phyloP scores from a whole-genome alignment of 2,329 filamentous ascomycete species.

The Arthrobotrys pseudoclavata region DNA sequence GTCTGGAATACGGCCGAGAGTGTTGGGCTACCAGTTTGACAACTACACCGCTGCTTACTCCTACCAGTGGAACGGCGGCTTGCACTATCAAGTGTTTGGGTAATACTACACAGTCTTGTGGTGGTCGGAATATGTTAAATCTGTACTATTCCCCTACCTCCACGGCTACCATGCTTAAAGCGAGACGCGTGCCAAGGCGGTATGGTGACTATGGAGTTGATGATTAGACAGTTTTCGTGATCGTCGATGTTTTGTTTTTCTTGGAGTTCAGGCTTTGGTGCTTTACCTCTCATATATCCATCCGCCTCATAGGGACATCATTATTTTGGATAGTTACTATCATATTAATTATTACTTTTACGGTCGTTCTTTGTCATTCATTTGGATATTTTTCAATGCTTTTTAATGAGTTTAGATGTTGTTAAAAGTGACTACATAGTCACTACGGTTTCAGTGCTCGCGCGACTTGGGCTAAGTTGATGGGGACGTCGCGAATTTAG shows the following conservation, averaged over 20 bases:
- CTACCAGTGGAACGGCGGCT: slow-evolving; percentile 64
- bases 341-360: slow-evolving; percentile 1
- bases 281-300: neutral
- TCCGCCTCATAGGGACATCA: neutral
- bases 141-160: slow-evolving; percentile 62
- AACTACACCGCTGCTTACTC: slow-evolving; percentile 61
- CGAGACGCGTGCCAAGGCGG: slow-evolving; percentile 22
- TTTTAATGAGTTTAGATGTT: slow-evolving; percentile 11
- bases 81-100: slow-evolving; percentile 65
- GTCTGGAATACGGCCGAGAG: slow-evolving; percentile 64
- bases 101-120: slow-evolving; percentile 64
- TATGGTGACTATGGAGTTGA: slow-evolving; percentile 40
- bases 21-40: slow-evolving; percentile 62
- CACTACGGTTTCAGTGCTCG: neutral
- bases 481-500: neutral
- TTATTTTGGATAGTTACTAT: neutral
- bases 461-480: neutral
- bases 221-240: neutral
- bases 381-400: neutral
- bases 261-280: slow-evolving; percentile 45
- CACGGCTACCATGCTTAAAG: slow-evolving; percentile 2
- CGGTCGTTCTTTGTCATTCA: neutral
- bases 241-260: neutral
- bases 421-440: neutral
- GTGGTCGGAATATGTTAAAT: slow-evolving; percentile 65